These are phyloP conservation scores for Hypoxylon sp. DNA, from an alignment of 2,329 filamentous ascomycete species.

Conservation along the genomic window DNA sequence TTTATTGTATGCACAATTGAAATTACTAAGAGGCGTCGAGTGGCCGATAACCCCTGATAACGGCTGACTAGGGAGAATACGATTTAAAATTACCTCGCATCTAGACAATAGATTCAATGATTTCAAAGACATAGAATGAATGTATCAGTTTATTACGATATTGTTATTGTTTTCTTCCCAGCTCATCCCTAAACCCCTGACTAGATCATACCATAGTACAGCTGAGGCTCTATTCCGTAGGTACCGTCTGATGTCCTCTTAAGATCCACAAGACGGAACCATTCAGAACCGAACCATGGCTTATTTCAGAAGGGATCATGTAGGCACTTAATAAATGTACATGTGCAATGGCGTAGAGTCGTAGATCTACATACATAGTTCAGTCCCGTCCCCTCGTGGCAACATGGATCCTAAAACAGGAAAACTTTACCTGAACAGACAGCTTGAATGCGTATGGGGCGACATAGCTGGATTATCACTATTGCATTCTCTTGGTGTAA, in stretches of 20 bases:
- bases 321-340: not conserved
- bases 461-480: conserved; percentile 7
- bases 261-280: conserved; percentile 27
- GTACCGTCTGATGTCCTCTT: conserved; percentile 5
- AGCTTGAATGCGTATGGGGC: conserved; percentile 7
- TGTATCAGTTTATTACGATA: conserved; percentile 3
- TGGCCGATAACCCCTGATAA: conserved; percentile 20
- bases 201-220: not conserved
- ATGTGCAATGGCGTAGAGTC: conserved; percentile 24
- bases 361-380: not conserved
- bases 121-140: conserved; percentile 1
- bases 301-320: conserved; percentile 14
- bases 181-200: not conserved
- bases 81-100: not conserved
- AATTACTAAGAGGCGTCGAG: conserved; percentile 32
- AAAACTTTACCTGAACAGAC: conserved; percentile 1
- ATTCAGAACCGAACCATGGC: conserved; percentile 17
- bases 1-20: conserved; percentile 28
- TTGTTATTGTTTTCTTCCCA: conserved; percentile 2
- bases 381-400: not conserved
- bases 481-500: not conserved
- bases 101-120: not conserved
- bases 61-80: conserved; percentile 7
- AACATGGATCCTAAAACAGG: conserved; percentile 21
- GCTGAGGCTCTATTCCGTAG: conserved; percentile 23